These are phyloP conservation scores for Pleurotus pulmonarius DNA, from an alignment of 768 basidiomycete species.

Conservation along the genomic window DNA sequence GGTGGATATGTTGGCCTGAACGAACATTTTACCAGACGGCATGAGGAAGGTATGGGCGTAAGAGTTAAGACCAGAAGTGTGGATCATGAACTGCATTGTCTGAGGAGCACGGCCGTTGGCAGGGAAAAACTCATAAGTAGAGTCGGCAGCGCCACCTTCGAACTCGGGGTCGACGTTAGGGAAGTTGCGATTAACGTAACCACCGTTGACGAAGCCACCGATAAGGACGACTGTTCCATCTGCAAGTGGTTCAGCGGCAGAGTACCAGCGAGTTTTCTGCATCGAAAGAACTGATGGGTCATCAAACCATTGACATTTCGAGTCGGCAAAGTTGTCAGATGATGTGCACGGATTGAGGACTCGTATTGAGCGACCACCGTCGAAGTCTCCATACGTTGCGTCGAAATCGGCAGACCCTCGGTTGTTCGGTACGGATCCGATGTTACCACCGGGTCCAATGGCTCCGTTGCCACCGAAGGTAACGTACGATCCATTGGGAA, in stretches of 20 bases:
- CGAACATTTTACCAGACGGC: constrained; percentile 72
- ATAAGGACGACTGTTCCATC: constrained; percentile 81
- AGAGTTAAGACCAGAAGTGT: constrained; percentile 74
- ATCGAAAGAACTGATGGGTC: constrained; percentile 57
- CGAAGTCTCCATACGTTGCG: constrained; percentile 71
- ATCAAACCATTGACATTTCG: constrained; percentile 72
- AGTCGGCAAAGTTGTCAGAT: constrained; percentile 40
- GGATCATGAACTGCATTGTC: constrained; percentile 63
- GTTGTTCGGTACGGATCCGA: constrained; percentile 47
- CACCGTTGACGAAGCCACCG: constrained; percentile 77
- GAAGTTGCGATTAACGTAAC: constrained; percentile 74
- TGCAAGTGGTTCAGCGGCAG: constrained; percentile 65
- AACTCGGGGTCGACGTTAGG: constrained; percentile 63
- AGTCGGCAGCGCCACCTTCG: constrained; percentile 73
- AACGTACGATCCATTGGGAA: constrained; percentile 73
- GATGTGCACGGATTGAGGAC: constrained; percentile 72
- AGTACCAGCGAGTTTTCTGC: constrained; percentile 76
- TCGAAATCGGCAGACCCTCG: constrained; percentile 53
- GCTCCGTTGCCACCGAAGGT: constrained; percentile 82
- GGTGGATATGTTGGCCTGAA: constrained; percentile 80
- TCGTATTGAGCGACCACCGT: constrained; percentile 78
- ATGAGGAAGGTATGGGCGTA: constrained; percentile 75
- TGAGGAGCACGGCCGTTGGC: constrained; percentile 42
- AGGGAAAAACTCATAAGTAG: constrained; percentile 83
- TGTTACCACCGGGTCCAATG: constrained; percentile 61